These are phyloP conservation scores for Talaromyces adpressus DNA, from an alignment of 495 filamentous ascomycete species.

Conservation along the genomic window DNA sequence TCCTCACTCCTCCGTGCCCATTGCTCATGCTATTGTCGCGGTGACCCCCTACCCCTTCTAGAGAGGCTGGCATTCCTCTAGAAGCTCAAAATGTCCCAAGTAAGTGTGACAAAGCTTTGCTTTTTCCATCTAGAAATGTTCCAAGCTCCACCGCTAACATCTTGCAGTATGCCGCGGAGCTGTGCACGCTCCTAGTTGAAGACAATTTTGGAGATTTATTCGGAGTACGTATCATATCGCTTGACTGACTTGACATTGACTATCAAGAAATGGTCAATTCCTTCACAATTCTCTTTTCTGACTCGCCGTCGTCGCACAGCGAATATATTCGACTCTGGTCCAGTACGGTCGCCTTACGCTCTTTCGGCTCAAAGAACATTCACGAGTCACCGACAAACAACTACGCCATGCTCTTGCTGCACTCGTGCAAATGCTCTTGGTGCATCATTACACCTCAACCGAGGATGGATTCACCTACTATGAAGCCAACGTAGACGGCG, in stretches of 20 bases:
- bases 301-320: slow-evolving; percentile 30
- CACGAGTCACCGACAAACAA: slow-evolving; percentile 58
- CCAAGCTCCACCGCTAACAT: slow-evolving; percentile 8
- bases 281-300: neutral
- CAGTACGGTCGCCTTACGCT: slow-evolving; percentile 70
- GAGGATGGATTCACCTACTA: slow-evolving; percentile 64
- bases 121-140: too few relatives aligned
- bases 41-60: slow-evolving; percentile 62
- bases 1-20: slow-evolving; percentile 2
- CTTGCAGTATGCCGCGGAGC: slow-evolving; percentile 57
- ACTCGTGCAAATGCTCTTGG: slow-evolving; percentile 81
- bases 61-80: slow-evolving; percentile 67
- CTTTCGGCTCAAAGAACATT: slow-evolving; percentile 56
- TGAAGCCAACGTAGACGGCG: slow-evolving; percentile 64
- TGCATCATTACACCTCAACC: slow-evolving; percentile 63
- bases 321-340: slow-evolving; percentile 74
- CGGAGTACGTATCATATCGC: slow-evolving; percentile 55
- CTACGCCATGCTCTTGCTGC: slow-evolving; percentile 72
- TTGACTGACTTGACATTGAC: neutral
- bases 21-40: slow-evolving; percentile 38
- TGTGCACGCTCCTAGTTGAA: slow-evolving; percentile 81
- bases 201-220: slow-evolving; percentile 85
- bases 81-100: slow-evolving; percentile 54
- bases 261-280: neutral
- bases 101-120: slow-evolving; percentile 19